Evolutionary conservation across 2,329 filamentous ascomycete genomes (phyloP).

Genomic region (Exophiala phaeomuriformis): DNA sequence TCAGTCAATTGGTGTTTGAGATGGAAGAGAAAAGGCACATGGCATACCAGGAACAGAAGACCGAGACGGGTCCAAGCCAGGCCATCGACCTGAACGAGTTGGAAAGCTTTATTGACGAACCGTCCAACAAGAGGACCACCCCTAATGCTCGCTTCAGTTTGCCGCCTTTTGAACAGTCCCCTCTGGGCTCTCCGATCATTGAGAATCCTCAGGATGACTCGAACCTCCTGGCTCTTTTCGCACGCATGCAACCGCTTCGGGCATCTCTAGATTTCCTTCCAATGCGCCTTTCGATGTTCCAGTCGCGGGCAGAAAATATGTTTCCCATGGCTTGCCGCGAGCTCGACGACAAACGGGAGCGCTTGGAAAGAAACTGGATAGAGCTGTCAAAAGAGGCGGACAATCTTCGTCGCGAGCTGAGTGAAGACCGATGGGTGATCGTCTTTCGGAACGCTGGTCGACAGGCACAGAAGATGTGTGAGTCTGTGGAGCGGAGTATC

Average conservation of each 20-base stretch:
- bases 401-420: conserved; percentile 77
- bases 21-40: conserved; percentile 95
- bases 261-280: conserved; percentile 93
- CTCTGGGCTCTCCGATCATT: conserved; percentile 36
- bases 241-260: conserved; percentile 85
- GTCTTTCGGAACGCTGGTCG: conserved; percentile 89
- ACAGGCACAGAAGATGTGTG: conserved; percentile 93
- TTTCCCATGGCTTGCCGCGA: conserved; percentile 92
- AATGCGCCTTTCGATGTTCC: conserved; percentile 85
- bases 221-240: conserved; percentile 80
- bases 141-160: conserved; percentile 59
- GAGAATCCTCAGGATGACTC: conserved; percentile 67
- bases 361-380: conserved; percentile 77
- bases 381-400: conserved; percentile 87
- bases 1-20: conserved; percentile 79
- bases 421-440: conserved; percentile 91
- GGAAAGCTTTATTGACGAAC: conserved; percentile 88
- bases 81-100: conserved; percentile 76
- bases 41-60: conserved; percentile 54
- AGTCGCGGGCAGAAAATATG: conserved; percentile 63
- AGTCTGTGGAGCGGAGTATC: conserved; percentile 84
- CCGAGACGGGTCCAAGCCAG: conserved; percentile 51
- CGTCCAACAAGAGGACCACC: conserved; percentile 48
- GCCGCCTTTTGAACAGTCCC: conserved; percentile 47
- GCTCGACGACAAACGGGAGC: conserved; percentile 64